Base-by-base conservation (phyloP, 116 monocot species). In the Posidonia oceanica region DNA sequence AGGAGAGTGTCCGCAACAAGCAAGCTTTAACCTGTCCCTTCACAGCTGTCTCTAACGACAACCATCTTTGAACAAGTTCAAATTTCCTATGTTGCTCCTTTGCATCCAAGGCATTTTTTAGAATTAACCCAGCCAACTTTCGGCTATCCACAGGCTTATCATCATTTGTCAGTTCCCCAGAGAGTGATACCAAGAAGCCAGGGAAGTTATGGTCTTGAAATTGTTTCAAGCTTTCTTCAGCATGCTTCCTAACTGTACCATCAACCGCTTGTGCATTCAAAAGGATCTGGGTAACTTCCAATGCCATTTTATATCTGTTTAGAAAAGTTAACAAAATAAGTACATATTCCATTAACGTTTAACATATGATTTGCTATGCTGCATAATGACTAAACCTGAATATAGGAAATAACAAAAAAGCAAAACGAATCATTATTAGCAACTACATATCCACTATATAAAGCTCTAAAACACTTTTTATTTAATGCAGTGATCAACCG, bases 261-360 rank as follows among this genome's bases (percentile, higher is more conserved):
- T 94, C 89, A 56, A 77, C 77, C 52, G 86, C 83, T 77, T 94
- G 94, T 13, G 94, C 94, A 74, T 89, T 82, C 69, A 94, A 69
- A 36, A 94, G 83, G 52, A 87, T 55, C 40, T 85, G 81, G 16
- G 94, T 94, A 40, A 87, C 81, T 69, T 94, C 87, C 85, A 83
- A 77, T 39, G 82, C 74, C 89, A 86, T 86, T 53, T 67, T 58
- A 55, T 57, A 66, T 51, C 44, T 36, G 64, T 10, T 48, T 21
- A 67, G 2, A 16, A 11, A 58, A 18, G 64, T 12, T 14, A 39
- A 66, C 8, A 58, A 74, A n/a, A 21, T 22, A 21, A 73, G 37
- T 3, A 14, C 1, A 36, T 61, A 61, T 41, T 18, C 3, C 40
- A 66, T 7, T 16, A 12, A 66, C 39, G 14, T 66, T 48, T 48